A percentile compares a stretch with the other conserved stretches of the same genome.
phyloP scores from a whole-genome alignment of 73 alveolate species.

The Paramecium biaurelia region DNA sequence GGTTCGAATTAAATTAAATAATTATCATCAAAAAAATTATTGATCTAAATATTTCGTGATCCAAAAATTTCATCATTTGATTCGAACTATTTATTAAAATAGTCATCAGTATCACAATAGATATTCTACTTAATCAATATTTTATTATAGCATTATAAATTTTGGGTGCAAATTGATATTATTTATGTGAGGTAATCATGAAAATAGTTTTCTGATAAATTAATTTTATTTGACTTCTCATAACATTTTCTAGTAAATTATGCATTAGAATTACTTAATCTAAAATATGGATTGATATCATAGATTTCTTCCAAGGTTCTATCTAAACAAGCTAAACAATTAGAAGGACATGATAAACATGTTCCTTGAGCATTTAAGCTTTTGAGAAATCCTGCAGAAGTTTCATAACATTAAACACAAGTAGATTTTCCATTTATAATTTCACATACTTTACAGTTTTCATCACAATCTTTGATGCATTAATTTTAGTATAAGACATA shows the following conservation, averaged over 20 bases:
- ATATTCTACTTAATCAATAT: neutral
- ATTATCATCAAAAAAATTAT: neutral
- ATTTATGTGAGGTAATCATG: neutral
- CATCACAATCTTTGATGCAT: neutral
- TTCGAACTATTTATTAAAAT: neutral
- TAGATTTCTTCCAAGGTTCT: neutral
- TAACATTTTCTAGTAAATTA: neutral
- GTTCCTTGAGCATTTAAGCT: neutral
- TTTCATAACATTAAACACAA: neutral
- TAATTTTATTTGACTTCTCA: neutral
- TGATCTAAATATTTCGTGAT: neutral
- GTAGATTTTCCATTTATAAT: neutral
- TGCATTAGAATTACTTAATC: neutral
- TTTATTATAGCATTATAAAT: neutral
- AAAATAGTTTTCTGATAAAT: neutral
- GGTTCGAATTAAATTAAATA: neutral
- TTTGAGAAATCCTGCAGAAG: neutral
- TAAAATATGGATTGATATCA: neutral
- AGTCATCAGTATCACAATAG: neutral
- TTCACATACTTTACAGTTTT: neutral
- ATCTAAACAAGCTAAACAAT: neutral
- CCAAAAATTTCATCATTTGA: neutral
- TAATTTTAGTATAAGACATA: neutral
- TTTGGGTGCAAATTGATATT: neutral
- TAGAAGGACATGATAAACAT: neutral